phyloP scores from a whole-genome alignment of 495 filamentous ascomycete species.

The Neurospora sp. region DNA sequence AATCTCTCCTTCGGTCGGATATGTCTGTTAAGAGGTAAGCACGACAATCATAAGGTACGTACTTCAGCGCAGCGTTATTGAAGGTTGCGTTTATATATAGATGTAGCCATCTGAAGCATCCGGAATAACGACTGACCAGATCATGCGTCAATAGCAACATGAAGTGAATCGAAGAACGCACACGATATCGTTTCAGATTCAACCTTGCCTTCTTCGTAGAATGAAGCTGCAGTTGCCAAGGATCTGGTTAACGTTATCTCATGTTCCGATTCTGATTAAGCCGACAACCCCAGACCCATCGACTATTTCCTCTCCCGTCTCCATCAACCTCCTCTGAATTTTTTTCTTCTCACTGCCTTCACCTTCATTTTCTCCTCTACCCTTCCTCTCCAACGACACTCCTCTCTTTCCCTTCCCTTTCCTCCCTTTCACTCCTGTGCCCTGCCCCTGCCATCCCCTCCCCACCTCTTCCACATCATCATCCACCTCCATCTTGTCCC shows the following conservation, averaged over 20 bases:
- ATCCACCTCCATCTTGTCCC: background rate
- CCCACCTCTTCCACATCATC: background rate
- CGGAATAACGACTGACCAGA: too few relatives aligned
- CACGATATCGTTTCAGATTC: background rate
- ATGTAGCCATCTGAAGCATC: background rate
- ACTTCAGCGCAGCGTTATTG: too few relatives aligned
- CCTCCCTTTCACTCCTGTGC: background rate
- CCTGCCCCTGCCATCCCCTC: background rate
- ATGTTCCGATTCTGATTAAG: background rate
- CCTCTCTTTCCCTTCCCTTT: background rate
- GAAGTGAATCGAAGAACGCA: background rate
- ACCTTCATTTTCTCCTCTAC: background rate
- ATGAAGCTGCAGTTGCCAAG: background rate
- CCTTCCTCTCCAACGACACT: background rate
- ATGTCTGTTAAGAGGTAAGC: too few relatives aligned
- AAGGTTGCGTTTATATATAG: too few relatives aligned
- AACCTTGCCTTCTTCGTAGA: background rate
- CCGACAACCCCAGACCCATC: background rate
- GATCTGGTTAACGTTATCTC: background rate
- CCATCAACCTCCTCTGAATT: background rate
- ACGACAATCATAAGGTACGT: too few relatives aligned
- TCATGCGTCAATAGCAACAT: background rate
- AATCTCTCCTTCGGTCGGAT: too few relatives aligned
- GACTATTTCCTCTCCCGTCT: background rate
- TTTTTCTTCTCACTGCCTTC: background rate